A percentile compares a stretch with the other conserved stretches of the same genome.
These are phyloP conservation scores for Durotheca rogersii DNA, from an alignment of 495 filamentous ascomycete genomes.

Conservation along the genomic window DNA sequence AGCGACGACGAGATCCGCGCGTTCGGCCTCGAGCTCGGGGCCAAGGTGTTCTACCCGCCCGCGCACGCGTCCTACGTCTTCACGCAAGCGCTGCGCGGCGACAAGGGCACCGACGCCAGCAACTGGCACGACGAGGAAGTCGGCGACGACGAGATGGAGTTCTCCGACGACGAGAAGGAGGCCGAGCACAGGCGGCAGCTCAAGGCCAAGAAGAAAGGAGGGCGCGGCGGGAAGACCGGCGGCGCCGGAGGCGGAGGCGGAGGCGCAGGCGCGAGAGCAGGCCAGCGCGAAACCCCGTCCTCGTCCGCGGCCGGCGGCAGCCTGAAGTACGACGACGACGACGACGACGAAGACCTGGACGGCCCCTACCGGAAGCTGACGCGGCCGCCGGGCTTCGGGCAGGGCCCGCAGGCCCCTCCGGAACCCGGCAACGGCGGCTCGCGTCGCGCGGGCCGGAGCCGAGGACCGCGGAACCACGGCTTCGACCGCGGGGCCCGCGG, in stretches of 20 bases:
- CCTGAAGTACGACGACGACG: conserved; percentile 57
- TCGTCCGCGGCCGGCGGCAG: conserved; percentile 32
- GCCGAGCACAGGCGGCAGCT: conserved; percentile 68
- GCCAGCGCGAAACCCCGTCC: conserved; percentile 38
- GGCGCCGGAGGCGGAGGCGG: conserved; percentile 31
- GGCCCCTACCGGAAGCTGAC: conserved; percentile 67
- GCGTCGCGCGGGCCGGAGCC: conserved; percentile 44
- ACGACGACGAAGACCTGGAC: conserved; percentile 69
- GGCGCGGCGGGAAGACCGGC: conserved; percentile 38
- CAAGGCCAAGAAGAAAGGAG: conserved; percentile 61
- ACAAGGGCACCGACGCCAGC: conserved; percentile 88
- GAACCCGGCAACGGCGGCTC: conserved; percentile 35
- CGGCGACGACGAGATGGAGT: conserved; percentile 82
- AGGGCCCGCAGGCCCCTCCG: conserved; percentile 32
- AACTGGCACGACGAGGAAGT: conserved; percentile 93
- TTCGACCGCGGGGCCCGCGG: conserved; percentile 40
- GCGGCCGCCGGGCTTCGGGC: conserved; percentile 58
- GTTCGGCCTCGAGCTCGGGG: conserved; percentile 62
- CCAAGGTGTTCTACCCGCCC: conserved; percentile 73
- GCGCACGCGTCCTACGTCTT: conserved; percentile 76
- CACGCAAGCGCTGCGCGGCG: conserved; percentile 70
- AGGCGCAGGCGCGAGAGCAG: no score
- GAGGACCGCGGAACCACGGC: conserved; percentile 51
- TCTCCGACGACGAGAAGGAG: conserved; percentile 94
- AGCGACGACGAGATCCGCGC: conserved; percentile 64